phyloP scores from a whole-genome alignment of 2,329 filamentous ascomycete genomes.

The Trichoderma afroharzianum region DNA sequence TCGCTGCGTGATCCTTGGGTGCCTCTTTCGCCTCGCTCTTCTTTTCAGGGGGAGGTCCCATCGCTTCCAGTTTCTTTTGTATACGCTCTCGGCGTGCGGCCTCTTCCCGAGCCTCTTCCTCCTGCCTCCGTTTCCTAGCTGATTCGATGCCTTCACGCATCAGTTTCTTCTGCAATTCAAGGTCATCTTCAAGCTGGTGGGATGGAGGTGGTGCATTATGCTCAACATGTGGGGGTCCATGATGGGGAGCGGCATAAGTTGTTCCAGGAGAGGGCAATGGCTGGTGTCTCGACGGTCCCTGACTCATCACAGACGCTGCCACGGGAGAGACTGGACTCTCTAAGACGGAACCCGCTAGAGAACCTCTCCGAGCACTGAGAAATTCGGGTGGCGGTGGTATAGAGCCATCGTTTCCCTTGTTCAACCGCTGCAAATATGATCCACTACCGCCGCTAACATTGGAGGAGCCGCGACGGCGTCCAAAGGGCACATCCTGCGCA shows the following conservation, averaged over 20 bases:
- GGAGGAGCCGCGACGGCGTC: constrained; percentile 79
- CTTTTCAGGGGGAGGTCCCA: constrained; percentile 62
- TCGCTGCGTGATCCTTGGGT: constrained; percentile 38
- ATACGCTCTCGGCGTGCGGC: constrained; percentile 69
- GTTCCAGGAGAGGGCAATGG: constrained; percentile 41
- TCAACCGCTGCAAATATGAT: constrained; percentile 57
- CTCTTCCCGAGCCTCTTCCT: constrained; percentile 69
- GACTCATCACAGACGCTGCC: constrained; percentile 25
- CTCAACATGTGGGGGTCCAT: constrained; percentile 28
- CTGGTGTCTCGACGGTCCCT: constrained; percentile 28
- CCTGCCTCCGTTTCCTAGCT: constrained; percentile 63
- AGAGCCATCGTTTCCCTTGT: constrained; percentile 41
- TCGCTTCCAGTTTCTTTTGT: constrained; percentile 65
- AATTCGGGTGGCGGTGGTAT: constrained; percentile 41
- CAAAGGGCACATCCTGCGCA: constrained; percentile 64
- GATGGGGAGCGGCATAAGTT: constrained; percentile 39
- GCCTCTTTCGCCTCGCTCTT: constrained; percentile 53
- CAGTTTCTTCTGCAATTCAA: constrained; percentile 63
- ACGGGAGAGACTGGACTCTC: constrained; percentile 49
- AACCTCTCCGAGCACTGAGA: constrained; percentile 44
- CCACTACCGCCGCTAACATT: constrained; percentile 87
- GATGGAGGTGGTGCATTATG: constrained; percentile 30
- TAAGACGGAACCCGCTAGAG: constrained; percentile 44
- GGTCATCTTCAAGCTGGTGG: constrained; percentile 49
- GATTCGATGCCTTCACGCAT: constrained; percentile 70